Evolutionary conservation across 176 grass and related monocot genomes (phyloP), one percentile per base, ranked within the genome.

Genomic region (Oryza glaberrima): DNA sequence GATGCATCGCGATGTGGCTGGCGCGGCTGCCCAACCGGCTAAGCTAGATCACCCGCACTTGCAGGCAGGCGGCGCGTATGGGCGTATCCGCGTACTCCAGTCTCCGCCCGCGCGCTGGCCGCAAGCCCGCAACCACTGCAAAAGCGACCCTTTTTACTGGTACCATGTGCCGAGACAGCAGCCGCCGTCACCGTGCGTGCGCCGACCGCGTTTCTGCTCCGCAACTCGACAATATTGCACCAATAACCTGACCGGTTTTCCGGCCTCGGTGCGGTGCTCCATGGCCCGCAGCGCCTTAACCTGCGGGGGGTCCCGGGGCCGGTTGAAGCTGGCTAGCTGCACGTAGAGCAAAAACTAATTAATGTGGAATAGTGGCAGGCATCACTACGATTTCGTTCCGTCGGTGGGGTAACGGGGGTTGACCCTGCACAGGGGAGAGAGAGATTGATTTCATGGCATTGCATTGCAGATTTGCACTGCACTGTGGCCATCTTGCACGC

Each of bases 151-250:
- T 16, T 54, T 19, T 54, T 54, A 6, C 6, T 40, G 38, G 38
- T 40, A 40, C 51, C 67, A 77, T 69, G 38, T 86, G 56, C 84
- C 81, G 69, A 22, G 43, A 36, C 26, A 22, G 26, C 38, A 63
- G 58, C 20, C 58, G 58, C 58, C 20, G 19, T 54, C 58, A 20
- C 58, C 20, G 19, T 54, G 51, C 25, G 60, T 26, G 44, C 82
- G 44, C 11, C 11, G 22, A 22, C 7, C 61, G 6, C 0, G 34
- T 38, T 19, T 35, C 49, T 85, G 87, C 77, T 76, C 11, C 64
- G 41, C 82, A 26, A 44, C 82, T 85, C 10, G 64, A 46, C 40
- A 70, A 70, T 35, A 35, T 22, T 28, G 87, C 82, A 85, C 76
- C 69, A 32, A 36, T 36, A 36, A 54, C 23, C 51, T 23, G 54